Conservation (phyloP, 345 rosid species). For the Adansonia digitata region DNA sequence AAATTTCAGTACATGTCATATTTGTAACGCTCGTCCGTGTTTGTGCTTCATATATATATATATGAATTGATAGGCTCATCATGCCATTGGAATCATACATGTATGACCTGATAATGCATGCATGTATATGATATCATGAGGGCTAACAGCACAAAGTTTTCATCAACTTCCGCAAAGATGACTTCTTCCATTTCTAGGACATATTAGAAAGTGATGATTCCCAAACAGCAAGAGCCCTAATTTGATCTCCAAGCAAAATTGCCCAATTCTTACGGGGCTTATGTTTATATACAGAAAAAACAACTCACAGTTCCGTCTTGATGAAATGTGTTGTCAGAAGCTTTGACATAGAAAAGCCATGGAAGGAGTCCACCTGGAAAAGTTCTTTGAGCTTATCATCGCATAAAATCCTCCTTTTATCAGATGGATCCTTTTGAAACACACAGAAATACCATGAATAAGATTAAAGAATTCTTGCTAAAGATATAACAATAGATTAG, state of each 20-base stretch:
- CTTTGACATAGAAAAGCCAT: conserved; percentile 41
- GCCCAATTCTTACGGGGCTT: conserved; percentile 25
- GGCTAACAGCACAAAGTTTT: background rate
- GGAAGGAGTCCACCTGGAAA: conserved; percentile 49
- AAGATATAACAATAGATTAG: background rate
- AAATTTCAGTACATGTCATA: no score
- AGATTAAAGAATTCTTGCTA: background rate
- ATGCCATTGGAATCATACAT: no score
- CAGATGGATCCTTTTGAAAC: conserved; percentile 47
- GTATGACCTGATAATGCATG: background rate
- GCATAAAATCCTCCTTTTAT: conserved; percentile 45
- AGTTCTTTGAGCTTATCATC: conserved; percentile 61
- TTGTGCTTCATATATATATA: no score
- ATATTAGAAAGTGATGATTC: conserved; percentile 11
- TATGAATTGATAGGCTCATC: no score
- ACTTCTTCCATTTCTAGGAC: conserved; percentile 17
- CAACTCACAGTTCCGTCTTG: conserved; percentile 45
- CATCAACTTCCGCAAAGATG: conserved; percentile 3
- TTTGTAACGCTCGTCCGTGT: no score
- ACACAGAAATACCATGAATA: conserved; percentile 8
- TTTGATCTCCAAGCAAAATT: conserved; percentile 34
- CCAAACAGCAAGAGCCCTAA: conserved; percentile 13
- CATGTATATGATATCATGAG: background rate
- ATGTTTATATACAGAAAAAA: conserved; percentile 14
- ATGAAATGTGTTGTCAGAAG: conserved; percentile 46